Conservation (phyloP, 1,284 basidiomycete genomes). For the Laetiporus sulphureus region DNA sequence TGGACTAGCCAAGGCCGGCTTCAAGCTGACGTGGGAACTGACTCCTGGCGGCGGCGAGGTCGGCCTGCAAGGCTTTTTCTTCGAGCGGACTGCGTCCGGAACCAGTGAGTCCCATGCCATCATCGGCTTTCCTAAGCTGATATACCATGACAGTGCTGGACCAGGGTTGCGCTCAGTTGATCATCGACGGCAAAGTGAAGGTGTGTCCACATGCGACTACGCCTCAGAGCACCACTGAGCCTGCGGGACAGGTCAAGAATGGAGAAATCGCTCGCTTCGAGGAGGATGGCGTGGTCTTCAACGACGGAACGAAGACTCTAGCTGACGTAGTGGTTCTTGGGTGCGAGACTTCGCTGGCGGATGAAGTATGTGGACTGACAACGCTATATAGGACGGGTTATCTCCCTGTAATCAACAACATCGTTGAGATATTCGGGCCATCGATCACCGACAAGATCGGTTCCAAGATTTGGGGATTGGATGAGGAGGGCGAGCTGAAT, state of each 20-base stretch:
- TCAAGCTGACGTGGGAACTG: constrained; percentile 3
- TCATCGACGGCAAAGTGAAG: constrained; percentile 6
- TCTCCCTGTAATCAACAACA: not conserved
- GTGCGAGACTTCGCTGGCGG: not conserved
- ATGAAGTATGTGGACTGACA: not conserved
- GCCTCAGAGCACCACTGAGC: constrained; percentile 5
- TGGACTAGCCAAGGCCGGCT: not conserved
- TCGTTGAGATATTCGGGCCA: constrained; percentile 5
- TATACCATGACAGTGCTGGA: constrained; percentile 4
- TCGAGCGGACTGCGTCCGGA: not conserved
- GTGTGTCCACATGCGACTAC: not conserved
- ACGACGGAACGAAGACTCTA: constrained; percentile 16
- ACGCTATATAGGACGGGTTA: constrained; percentile 17
- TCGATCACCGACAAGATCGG: constrained; percentile 7
- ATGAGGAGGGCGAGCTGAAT: constrained; percentile 12
- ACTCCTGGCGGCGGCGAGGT: constrained; percentile 4
- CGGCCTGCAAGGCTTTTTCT: not conserved
- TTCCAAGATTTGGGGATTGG: constrained; percentile 10
- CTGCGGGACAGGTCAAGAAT: constrained; percentile 11
- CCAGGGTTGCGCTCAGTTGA: constrained; percentile 1
- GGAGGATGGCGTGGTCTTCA: constrained; percentile 15
- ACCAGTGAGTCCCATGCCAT: constrained; percentile 1
- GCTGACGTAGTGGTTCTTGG: constrained; percentile 25
- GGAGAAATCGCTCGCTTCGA: constrained; percentile 11
- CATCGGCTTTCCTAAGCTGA: not conserved